Conservation (phyloP, 192 early-diverging fungal genomes). For the Coemansia sp. region DNA sequence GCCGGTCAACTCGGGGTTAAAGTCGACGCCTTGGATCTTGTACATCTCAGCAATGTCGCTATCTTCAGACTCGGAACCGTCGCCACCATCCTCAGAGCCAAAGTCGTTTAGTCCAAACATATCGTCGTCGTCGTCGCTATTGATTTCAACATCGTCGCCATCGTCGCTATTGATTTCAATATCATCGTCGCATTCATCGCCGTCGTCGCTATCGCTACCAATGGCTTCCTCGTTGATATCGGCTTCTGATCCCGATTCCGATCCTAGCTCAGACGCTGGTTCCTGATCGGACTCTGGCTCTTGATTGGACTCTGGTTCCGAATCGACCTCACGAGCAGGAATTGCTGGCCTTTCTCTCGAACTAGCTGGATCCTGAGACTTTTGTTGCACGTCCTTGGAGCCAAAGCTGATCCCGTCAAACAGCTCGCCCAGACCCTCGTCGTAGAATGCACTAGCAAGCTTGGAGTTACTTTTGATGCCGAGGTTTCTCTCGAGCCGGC, state of each 20-base stretch:
- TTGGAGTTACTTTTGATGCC: slow-evolving; percentile 55
- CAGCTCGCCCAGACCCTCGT: slow-evolving; percentile 54
- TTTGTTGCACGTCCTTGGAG: slow-evolving; percentile 31
- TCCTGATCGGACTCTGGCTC: not conserved
- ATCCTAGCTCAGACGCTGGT: not conserved
- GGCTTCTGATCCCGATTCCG: not conserved
- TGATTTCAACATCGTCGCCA: slow-evolving; percentile 18
- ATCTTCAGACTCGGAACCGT: slow-evolving; percentile 39
- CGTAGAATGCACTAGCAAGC: slow-evolving; percentile 39
- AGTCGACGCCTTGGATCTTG: slow-evolving; percentile 28
- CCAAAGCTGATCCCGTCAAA: slow-evolving; percentile 41
- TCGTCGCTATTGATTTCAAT: not conserved
- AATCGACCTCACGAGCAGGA: not conserved
- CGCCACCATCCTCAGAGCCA: slow-evolving; percentile 17
- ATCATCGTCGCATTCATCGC: not conserved
- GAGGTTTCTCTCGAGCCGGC: slow-evolving; percentile 52
- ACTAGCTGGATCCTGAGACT: not conserved
- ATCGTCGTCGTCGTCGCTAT: slow-evolving; percentile 29
- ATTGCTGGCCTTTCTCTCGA: not conserved
- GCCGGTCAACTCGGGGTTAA: slow-evolving; percentile 20
- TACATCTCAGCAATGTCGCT: slow-evolving; percentile 55
- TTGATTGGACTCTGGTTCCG: not conserved
- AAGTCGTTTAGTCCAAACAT: slow-evolving; percentile 39
- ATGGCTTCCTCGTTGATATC: slow-evolving; percentile 1
- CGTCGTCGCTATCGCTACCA: not conserved